phyloP scores from a whole-genome alignment of 2,329 filamentous ascomycete genomes.

The Penicillium sp. region DNA sequence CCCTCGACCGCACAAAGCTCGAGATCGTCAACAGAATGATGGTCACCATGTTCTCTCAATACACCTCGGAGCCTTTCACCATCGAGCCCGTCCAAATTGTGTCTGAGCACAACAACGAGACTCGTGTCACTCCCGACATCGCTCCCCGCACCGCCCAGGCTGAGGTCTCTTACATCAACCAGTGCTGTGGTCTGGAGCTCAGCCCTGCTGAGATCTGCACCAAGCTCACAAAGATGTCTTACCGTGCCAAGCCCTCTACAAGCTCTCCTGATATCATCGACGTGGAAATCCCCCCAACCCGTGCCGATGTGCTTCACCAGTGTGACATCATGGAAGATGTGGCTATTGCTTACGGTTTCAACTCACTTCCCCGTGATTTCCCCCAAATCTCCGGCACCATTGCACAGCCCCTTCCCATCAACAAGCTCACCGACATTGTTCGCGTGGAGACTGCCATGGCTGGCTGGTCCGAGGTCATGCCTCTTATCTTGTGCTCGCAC shows the following conservation, averaged over 20 bases:
- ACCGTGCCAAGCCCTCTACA: constrained; percentile 73
- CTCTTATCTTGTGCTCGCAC: constrained; percentile 92
- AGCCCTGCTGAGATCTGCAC: constrained; percentile 74
- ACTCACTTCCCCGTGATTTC: constrained; percentile 84
- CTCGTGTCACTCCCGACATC: constrained; percentile 78
- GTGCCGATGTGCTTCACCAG: constrained; percentile 92
- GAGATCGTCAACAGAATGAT: constrained; percentile 95
- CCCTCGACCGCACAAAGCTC: constrained; percentile 92
- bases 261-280: constrained; percentile 71
- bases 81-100: constrained; percentile 92
- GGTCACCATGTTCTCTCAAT: constrained; percentile 94
- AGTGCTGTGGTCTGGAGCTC: constrained; percentile 80
- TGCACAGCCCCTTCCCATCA: constrained; percentile 83
- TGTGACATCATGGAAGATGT: constrained; percentile 99
- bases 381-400: constrained; percentile 84
- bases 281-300: constrained; percentile 80
- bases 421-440: constrained; percentile 92
- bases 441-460: constrained; percentile 87
- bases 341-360: constrained; percentile 96
- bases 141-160: constrained; percentile 75
- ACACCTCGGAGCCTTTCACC: constrained; percentile 84
- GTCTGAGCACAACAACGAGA: constrained; percentile 85
- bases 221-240: constrained; percentile 85
- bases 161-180: constrained; percentile 91
- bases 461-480: constrained; percentile 95